Base-by-base conservation (phyloP, 108 stramenopile species). In the Cyclotella sp. region DNA sequence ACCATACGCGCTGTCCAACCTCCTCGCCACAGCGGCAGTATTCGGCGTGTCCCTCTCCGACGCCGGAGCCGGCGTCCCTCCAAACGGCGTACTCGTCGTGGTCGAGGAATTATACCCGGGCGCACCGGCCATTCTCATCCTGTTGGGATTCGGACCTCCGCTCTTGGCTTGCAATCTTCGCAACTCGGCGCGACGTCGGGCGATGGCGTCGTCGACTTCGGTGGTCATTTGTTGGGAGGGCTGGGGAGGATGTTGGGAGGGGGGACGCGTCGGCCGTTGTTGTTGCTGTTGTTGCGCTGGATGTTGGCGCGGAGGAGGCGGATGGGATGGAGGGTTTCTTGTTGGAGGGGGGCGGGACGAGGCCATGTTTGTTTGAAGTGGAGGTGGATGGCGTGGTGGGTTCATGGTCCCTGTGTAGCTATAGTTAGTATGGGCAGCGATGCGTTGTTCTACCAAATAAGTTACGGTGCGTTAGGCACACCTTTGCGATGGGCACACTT, bases 121-220 rank as follows among this genome's bases (percentile, higher is more conserved):
- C 2, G 15, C 29, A 19, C 3, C 18, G 15, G 34, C 34, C 61
- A 16, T 30, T 14, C 1, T 11, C 1, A 39, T 34, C 40, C 12
- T 16, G 29, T 28, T 30, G 28, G 24, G 52, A 39, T 11, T 47
- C 15, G 24, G 21, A 21, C 42, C 73, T 55, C 42, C 75, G 71
- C 47, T 82, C 55, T 63, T 65, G 45, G 45, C 49, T 24, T 85
- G 83, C 71, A 88, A 83, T 28, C 87, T 75, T 24, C 87, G 79
- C 18, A 88, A 58, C 39, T 88, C 85, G 15, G 87, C 87, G 14
- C 87, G 85, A 13, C 89, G 85, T 61, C 82, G 77, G 26, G 89
- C 87, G 51, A 90, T 85, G 59, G 83, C 86, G 26, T 86, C 82
- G 40, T 78, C 83, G 4, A 78, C 78, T n/a, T 64, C 63, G n/a